Conservation (phyloP, 2,329 filamentous ascomycete species). For the Sphaerulina populicola region DNA sequence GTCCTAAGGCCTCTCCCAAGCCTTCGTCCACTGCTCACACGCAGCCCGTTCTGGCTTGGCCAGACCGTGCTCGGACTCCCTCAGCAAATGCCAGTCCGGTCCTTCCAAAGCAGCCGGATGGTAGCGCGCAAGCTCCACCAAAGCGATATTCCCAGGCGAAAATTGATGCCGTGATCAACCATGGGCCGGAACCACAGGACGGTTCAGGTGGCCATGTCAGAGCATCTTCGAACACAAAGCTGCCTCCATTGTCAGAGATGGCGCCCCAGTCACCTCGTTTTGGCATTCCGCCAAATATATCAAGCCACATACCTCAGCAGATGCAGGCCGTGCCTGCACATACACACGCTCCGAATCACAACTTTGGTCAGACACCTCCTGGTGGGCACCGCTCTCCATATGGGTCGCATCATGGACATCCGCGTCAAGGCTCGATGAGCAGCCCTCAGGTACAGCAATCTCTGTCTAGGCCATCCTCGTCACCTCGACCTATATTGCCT, state of each 20-base stretch:
- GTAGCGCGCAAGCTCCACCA: slow-evolving; percentile 10
- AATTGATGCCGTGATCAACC: slow-evolving; percentile 34
- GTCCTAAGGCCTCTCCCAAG: slow-evolving; percentile 22
- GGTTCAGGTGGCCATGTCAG: slow-evolving; percentile 22
- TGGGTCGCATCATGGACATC: slow-evolving; percentile 27
- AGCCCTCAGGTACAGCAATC: slow-evolving; percentile 31
- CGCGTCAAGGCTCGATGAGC: slow-evolving; percentile 19
- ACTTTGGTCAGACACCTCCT: slow-evolving; percentile 31
- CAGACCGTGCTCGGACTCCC: slow-evolving; percentile 11
- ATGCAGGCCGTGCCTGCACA: slow-evolving; percentile 26
- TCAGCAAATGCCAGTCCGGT: slow-evolving; percentile 17
- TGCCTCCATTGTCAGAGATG: slow-evolving; percentile 33
- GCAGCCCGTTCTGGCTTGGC: slow-evolving; percentile 13
- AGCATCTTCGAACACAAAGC: slow-evolving; percentile 27
- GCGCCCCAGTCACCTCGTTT: slow-evolving; percentile 30
- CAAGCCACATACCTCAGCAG: slow-evolving; percentile 17
- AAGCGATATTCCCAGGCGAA: slow-evolving; percentile 28
- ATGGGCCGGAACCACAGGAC: slow-evolving; percentile 31
- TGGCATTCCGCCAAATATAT: slow-evolving; percentile 23
- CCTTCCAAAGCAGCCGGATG: slow-evolving; percentile 10
- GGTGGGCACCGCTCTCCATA: slow-evolving; percentile 34
- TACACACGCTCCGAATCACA: slow-evolving; percentile 16
- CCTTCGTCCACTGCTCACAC: slow-evolving; percentile 22
- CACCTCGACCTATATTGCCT: slow-evolving; percentile 34
- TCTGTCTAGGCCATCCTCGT: slow-evolving; percentile 29